Evolutionary conservation across 441 rosid genomes (phyloP).

Genomic region (Heliophila coronopifolia): DNA sequence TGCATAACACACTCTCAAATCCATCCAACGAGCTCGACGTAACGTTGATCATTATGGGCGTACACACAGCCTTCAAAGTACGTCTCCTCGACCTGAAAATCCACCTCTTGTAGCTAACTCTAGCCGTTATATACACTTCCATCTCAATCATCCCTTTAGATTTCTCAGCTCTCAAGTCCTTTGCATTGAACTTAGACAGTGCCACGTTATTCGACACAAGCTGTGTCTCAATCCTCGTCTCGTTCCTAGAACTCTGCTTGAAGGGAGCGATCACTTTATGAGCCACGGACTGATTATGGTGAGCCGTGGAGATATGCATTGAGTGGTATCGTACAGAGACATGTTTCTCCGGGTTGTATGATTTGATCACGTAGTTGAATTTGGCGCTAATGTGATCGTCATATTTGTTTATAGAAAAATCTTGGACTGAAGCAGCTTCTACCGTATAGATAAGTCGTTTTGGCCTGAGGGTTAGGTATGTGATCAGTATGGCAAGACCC

Average conservation of each 20-base stretch:
- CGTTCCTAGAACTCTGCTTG: slow-evolving; percentile 48
- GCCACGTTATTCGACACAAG: slow-evolving; percentile 41
- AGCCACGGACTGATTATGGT: slow-evolving; percentile 55
- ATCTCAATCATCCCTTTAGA: slow-evolving; percentile 36
- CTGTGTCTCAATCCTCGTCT: slow-evolving; percentile 42
- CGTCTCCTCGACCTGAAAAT: slow-evolving; percentile 38
- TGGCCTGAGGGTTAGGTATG: slow-evolving; percentile 62
- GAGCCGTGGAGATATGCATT: slow-evolving; percentile 41
- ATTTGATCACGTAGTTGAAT: slow-evolving; percentile 42
- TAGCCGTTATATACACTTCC: slow-evolving; percentile 52
- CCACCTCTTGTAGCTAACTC: slow-evolving; percentile 59
- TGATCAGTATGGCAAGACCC: slow-evolving; percentile 52
- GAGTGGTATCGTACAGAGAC: slow-evolving; percentile 54
- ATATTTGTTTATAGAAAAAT: slow-evolving; percentile 35
- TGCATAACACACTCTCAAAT: slow-evolving; percentile 24
- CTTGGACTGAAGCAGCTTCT: slow-evolving; percentile 48
- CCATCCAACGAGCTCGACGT: slow-evolving; percentile 24
- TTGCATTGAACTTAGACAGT: slow-evolving; percentile 31
- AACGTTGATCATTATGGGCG: slow-evolving; percentile 42
- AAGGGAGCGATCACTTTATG: slow-evolving; percentile 42
- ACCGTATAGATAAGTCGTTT: slow-evolving; percentile 42
- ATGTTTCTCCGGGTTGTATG: slow-evolving; percentile 51
- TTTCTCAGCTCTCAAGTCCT: slow-evolving; percentile 39
- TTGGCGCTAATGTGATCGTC: slow-evolving; percentile 55
- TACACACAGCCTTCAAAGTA: slow-evolving; percentile 40